Evolutionary conservation across 176 grass and related monocot genomes (phyloP).

Genomic region (Alopecurus myosuroides): DNA sequence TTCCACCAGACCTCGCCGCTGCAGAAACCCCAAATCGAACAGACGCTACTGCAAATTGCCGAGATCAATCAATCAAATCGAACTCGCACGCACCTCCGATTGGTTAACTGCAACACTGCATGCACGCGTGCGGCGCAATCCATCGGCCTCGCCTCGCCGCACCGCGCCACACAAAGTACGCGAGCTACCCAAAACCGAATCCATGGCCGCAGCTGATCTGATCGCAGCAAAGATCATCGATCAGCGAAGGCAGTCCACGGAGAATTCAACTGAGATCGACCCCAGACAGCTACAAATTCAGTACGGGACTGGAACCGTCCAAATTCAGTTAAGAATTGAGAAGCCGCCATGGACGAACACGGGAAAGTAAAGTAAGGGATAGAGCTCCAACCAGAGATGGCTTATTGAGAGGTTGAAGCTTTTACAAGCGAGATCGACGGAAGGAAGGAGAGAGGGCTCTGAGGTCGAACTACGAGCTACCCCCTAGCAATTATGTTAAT

Average conservation of each 20-base stretch:
- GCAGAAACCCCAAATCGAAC: background rate
- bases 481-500: constrained; percentile 26
- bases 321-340: background rate
- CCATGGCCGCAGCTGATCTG: background rate
- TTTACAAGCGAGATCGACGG: constrained; percentile 5
- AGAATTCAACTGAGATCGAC: background rate
- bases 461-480: constrained; percentile 28
- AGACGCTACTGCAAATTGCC: background rate
- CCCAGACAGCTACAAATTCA: background rate
- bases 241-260: background rate
- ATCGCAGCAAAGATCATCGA: background rate
- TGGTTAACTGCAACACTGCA: background rate
- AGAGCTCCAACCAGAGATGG: background rate
- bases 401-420: constrained; percentile 27
- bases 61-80: background rate
- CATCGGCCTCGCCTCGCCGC: background rate
- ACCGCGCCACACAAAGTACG: background rate
- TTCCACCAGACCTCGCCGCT: background rate
- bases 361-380: too few species aligned
- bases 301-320: background rate
- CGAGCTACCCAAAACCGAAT: background rate
- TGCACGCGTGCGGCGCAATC: background rate
- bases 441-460: background rate
- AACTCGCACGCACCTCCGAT: background rate
- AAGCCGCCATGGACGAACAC: background rate